These are phyloP conservation scores for Tremella yokohamensis DNA, from an alignment of 768 basidiomycete species.

Conservation along the genomic window DNA sequence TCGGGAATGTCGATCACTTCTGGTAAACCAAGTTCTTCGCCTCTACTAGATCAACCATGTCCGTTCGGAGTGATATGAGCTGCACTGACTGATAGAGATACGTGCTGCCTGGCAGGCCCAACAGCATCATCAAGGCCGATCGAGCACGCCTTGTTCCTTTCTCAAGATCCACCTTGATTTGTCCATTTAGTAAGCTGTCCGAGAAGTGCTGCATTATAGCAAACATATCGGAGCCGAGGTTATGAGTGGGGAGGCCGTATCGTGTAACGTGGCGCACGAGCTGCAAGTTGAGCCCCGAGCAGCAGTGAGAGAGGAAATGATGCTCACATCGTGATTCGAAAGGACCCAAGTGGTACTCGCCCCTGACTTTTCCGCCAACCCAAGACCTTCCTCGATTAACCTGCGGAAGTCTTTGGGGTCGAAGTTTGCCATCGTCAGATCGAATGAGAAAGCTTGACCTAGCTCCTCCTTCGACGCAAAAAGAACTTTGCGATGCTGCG, in stretches of 20 bases:
- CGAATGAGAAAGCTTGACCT: constrained; percentile 16
- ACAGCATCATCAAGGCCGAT: constrained; percentile 9
- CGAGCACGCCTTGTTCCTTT: not conserved
- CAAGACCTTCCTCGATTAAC: not conserved
- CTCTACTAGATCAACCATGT: not conserved
- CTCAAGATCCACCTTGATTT: constrained; percentile 4
- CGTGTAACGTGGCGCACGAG: constrained; percentile 14
- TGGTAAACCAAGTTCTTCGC: constrained; percentile 14
- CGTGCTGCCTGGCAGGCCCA: constrained; percentile 12
- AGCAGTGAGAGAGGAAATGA: no score
- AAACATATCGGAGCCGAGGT: not conserved
- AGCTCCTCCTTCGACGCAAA: constrained; percentile 8
- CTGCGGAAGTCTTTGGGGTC: constrained; percentile 5
- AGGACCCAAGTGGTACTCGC: constrained; percentile 13
- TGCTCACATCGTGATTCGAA: constrained; percentile 13
- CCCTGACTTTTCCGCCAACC: not conserved
- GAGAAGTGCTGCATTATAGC: constrained; percentile 4
- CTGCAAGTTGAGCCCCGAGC: constrained; percentile 1
- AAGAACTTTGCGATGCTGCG: not conserved
- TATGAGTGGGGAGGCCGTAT: not conserved
- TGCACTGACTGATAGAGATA: constrained; percentile 15
- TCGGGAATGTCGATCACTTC: constrained; percentile 13
- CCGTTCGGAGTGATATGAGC: not conserved
- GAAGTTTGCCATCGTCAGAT: not conserved
- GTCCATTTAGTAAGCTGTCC: constrained; percentile 7